Evolutionary conservation across 495 filamentous ascomycete species (phyloP).

Genomic region (Tuber borchii): DNA sequence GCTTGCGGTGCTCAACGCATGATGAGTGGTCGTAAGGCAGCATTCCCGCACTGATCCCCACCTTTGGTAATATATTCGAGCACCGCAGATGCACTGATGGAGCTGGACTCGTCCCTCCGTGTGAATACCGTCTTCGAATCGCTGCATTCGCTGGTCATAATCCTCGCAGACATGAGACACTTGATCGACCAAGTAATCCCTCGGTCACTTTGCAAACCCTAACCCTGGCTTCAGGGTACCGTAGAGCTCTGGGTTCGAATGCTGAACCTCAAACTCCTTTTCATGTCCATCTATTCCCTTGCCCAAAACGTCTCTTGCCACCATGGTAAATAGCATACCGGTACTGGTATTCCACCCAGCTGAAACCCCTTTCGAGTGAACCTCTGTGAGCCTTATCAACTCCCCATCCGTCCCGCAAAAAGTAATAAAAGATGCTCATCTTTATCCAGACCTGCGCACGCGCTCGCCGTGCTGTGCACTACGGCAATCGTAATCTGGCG

Average conservation of each 20-base stretch:
- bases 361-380: neutral
- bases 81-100: neutral
- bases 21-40: neutral
- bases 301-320: neutral
- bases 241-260: neutral
- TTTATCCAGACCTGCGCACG: neutral
- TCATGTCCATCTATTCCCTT: neutral
- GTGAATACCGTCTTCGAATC: neutral
- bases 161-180: neutral
- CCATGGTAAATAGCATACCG: neutral
- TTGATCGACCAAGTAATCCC: constrained; percentile 1
- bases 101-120: neutral
- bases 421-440: neutral
- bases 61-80: neutral
- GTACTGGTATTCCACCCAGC: neutral
- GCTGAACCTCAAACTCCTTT: neutral
- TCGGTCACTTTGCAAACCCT: neutral
- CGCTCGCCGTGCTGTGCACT: neutral
- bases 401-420: neutral
- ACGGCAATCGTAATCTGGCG: neutral
- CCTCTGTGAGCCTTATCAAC: neutral
- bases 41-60: neutral
- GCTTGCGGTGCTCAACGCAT: neutral
- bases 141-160: neutral
- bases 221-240: neutral